Conservation (phyloP, 139 green algal genomes). For the Zygnema circumcarinatum region DNA sequence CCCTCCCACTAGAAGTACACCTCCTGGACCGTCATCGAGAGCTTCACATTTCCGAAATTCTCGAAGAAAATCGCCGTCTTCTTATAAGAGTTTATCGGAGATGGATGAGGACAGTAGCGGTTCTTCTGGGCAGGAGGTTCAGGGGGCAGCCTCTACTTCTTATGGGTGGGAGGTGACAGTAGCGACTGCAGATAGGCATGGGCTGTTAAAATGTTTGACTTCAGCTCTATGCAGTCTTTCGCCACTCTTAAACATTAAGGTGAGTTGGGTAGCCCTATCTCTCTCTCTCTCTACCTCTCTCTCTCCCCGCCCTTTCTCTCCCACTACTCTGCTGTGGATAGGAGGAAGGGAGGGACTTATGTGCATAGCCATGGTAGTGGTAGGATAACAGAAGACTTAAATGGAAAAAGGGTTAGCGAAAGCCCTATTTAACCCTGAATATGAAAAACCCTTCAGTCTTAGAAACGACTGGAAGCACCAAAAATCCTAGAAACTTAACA, state of each 20-base stretch:
- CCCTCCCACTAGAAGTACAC: not conserved
- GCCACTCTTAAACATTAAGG: slow-evolving; percentile 39
- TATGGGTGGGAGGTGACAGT: slow-evolving; percentile 45
- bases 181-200: slow-evolving; percentile 36
- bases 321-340: no score
- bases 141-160: not conserved
- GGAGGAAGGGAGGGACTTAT: no score
- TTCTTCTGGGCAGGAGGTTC: not conserved
- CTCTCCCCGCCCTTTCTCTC: no score
- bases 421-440: no score
- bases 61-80: slow-evolving; percentile 10
- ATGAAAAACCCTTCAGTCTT: no score
- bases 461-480: no score
- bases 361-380: no score
- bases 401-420: no score
- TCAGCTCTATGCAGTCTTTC: slow-evolving; percentile 4
- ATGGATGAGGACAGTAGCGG: slow-evolving; percentile 38
- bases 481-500: no score
- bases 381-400: no score
- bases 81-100: slow-evolving; percentile 18
- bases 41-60: slow-evolving; percentile 6
- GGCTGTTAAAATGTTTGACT: slow-evolving; percentile 44
- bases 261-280: not conserved
- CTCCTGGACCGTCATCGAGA: not conserved
- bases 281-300: no score